Conservation (phyloP, 2,329 filamentous ascomycete species). For the Nigrograna mackinnonii region DNA sequence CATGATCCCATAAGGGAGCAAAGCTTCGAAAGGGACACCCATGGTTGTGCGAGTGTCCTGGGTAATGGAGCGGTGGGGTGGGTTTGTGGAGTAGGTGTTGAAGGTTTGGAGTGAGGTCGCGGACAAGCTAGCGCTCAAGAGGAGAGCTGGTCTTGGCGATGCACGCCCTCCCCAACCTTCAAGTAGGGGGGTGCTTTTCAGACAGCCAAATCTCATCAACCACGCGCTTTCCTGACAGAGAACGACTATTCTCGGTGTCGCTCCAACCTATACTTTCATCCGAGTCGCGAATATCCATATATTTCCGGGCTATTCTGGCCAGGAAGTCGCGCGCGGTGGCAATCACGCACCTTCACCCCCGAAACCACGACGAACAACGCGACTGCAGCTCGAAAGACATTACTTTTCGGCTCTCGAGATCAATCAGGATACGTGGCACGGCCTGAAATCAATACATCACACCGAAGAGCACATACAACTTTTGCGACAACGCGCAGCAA, state of each 20-base stretch:
- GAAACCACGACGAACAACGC: slow-evolving; percentile 27
- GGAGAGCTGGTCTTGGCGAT: slow-evolving; percentile 8
- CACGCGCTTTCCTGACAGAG: slow-evolving; percentile 27
- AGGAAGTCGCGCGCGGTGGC: slow-evolving; percentile 26
- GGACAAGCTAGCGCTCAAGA: slow-evolving; percentile 12
- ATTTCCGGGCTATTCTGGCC: slow-evolving; percentile 15
- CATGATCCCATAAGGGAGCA: slow-evolving; percentile 67
- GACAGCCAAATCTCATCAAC: slow-evolving; percentile 26
- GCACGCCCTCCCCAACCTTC: slow-evolving; percentile 7
- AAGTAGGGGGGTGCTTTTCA: slow-evolving; percentile 30
- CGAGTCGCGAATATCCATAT: slow-evolving; percentile 34
- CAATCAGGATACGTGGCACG: slow-evolving; percentile 7
- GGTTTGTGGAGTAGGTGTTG: slow-evolving; percentile 16
- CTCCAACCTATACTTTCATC: slow-evolving; percentile 25
- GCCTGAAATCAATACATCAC: slow-evolving; percentile 7
- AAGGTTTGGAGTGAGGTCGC: slow-evolving; percentile 17
- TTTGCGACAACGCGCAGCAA: slow-evolving; percentile 28
- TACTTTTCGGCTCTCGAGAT: slow-evolving; percentile 7
- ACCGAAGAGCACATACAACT: slow-evolving; percentile 7
- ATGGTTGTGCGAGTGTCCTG: slow-evolving; percentile 47
- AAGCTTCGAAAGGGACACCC: slow-evolving; percentile 69
- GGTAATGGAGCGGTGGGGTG: slow-evolving; percentile 15
- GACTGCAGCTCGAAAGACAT: slow-evolving; percentile 23
- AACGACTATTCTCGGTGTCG: slow-evolving; percentile 37
- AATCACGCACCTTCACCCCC: slow-evolving; percentile 21